A percentile compares a stretch with the other conserved stretches of the same genome.
Conservation (phyloP, 805 yeast genomes). For the Starmerella apis region DNA sequence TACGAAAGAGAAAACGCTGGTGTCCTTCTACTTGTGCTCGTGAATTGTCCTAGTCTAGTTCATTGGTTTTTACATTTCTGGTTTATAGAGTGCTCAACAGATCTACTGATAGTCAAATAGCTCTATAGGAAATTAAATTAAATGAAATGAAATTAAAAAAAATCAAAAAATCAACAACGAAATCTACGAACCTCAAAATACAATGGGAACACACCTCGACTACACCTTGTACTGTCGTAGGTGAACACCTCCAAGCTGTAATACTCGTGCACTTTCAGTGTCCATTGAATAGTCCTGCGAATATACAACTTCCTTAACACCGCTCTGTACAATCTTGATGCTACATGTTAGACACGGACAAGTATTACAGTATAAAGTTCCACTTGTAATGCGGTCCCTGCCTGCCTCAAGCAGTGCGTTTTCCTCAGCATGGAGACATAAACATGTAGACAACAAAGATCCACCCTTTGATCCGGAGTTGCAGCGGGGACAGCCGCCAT, state of each 20-base stretch:
- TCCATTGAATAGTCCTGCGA: conserved; percentile 93
- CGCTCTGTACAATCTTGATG: conserved; percentile 87
- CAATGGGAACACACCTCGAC: too few relatives aligned
- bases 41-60: too few relatives aligned
- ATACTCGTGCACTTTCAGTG: conserved; percentile 54
- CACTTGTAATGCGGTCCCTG: conserved; percentile 54
- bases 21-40: too few relatives aligned
- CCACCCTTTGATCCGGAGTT: conserved; percentile 56
- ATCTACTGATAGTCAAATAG: too few relatives aligned
- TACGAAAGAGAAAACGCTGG: too few relatives aligned
- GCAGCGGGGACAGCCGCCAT: conserved; percentile 91
- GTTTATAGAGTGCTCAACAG: too few relatives aligned
- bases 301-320: conserved; percentile 83
- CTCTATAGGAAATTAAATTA: too few relatives aligned
- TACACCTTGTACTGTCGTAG: conserved; percentile 46
- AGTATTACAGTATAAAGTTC: conserved; percentile 81
- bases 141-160: too few relatives aligned
- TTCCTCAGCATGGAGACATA: conserved; percentile 95
- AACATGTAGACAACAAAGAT: conserved; percentile 62
- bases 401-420: conserved; percentile 93
- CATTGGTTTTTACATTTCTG: too few relatives aligned
- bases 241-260: conserved; percentile 60
- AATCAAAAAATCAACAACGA: too few relatives aligned
- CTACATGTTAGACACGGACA: conserved; percentile 95
- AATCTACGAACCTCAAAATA: too few relatives aligned